A percentile compares a stretch with the other conserved stretches of the same genome.
Conservation (phyloP, 106 monocot genomes). For the Allium sativum region DNA sequence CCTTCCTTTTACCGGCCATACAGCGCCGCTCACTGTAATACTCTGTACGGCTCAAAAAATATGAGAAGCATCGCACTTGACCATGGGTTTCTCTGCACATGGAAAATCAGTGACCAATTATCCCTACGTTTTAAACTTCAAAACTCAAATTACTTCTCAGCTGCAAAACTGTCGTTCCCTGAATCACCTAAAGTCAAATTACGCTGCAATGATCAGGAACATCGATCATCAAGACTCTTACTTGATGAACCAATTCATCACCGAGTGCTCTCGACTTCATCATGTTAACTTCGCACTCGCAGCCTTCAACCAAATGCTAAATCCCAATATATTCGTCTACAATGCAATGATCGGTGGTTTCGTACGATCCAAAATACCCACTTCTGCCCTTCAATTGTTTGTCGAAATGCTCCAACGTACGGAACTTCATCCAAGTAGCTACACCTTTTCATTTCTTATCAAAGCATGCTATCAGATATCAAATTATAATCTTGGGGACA, state of each 20-base stretch:
- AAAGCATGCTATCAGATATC: constrained; percentile 24
- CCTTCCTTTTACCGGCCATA: no score
- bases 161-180: constrained; percentile 13
- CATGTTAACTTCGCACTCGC: constrained; percentile 19
- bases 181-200: constrained; percentile 16
- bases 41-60: no score
- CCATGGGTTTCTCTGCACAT: no score
- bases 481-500: constrained; percentile 11
- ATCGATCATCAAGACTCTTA: constrained; percentile 33
- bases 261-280: constrained; percentile 22
- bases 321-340: constrained; percentile 49
- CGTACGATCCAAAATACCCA: constrained; percentile 9
- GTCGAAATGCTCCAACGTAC: constrained; percentile 14
- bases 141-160: background rate
- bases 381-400: constrained; percentile 20
- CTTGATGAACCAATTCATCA: constrained; percentile 38
- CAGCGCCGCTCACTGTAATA: no score
- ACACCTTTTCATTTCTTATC: constrained; percentile 43
- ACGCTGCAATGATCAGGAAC: constrained; percentile 28
- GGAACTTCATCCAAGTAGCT: constrained; percentile 14
- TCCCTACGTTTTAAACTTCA: no score
- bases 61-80: no score
- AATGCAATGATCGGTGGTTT: constrained; percentile 41
- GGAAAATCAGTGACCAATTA: no score
- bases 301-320: constrained; percentile 16